phyloP scores from a whole-genome alignment of 495 filamentous ascomycete genomes.

The Talaromyces nanjingensis region DNA sequence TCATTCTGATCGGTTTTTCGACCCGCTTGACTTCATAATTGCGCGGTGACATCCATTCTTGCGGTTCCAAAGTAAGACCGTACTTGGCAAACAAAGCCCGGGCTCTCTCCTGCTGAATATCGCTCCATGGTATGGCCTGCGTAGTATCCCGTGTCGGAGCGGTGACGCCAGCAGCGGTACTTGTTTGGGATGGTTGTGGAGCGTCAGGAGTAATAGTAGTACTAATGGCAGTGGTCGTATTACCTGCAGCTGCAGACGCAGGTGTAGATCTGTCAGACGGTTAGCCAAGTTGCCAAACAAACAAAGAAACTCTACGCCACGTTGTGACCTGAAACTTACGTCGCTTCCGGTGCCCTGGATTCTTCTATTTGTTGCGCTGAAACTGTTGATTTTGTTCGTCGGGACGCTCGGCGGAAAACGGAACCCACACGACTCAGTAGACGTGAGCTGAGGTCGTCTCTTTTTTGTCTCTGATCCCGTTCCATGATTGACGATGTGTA shows the following conservation, averaged over 20 bases:
- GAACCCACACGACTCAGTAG: conserved; percentile 1
- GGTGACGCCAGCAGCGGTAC: conserved; percentile 8
- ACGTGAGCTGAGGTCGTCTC: conserved; percentile 2
- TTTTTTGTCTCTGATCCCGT: conserved; percentile 3
- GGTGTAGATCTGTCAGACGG: conserved; percentile 7
- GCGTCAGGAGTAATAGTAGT: conserved; percentile 10
- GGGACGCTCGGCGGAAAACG: conserved; percentile 6
- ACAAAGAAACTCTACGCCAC: not conserved
- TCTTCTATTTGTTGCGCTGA: not conserved
- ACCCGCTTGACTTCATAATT: conserved; percentile 61
- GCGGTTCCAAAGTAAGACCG: conserved; percentile 60
- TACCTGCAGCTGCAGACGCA: conserved; percentile 16
- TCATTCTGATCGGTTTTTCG: conserved; percentile 85
- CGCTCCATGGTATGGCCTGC: conserved; percentile 26
- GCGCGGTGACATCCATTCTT: conserved; percentile 56
- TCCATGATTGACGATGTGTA: not conserved
- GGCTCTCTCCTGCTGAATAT: conserved; percentile 57
- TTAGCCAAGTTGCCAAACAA: not conserved
- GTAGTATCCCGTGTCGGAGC: conserved; percentile 18
- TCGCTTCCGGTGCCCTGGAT: not conserved
- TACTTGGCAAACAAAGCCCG: conserved; percentile 69
- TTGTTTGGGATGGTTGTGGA: conserved; percentile 9
- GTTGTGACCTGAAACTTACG: not conserved
- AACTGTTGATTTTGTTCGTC: conserved; percentile 1
- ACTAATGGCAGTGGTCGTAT: conserved; percentile 8